phyloP scores from a whole-genome alignment of 495 filamentous ascomycete genomes.

The Xylaria cubensis region DNA sequence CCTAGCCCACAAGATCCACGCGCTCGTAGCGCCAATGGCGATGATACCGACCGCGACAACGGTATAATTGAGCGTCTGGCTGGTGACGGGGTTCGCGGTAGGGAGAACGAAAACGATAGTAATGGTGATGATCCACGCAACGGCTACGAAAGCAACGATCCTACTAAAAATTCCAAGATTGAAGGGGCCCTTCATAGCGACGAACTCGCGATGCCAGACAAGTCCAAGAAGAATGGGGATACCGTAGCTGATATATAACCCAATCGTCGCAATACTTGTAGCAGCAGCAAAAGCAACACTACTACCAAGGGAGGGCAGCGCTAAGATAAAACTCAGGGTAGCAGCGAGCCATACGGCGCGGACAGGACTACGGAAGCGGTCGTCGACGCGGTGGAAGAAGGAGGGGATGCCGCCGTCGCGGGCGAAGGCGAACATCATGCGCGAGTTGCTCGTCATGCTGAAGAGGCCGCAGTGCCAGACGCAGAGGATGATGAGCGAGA shows the following conservation, averaged over 20 bases:
- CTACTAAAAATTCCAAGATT: slow-evolving; percentile 60
- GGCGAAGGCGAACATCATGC: slow-evolving; percentile 66
- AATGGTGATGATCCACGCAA: slow-evolving; percentile 61
- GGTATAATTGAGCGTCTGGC: slow-evolving; percentile 65
- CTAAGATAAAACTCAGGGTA: slow-evolving; percentile 62
- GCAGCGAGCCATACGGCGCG: slow-evolving; percentile 64
- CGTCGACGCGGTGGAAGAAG: slow-evolving; percentile 66
- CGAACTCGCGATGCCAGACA: slow-evolving; percentile 51
- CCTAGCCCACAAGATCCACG: slow-evolving; percentile 52
- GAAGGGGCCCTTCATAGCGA: slow-evolving; percentile 58
- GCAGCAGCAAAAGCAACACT: slow-evolving; percentile 66
- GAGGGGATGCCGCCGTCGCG: slow-evolving; percentile 70
- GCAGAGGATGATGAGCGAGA: slow-evolving; percentile 71
- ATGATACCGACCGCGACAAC: slow-evolving; percentile 66
- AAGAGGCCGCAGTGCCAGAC: slow-evolving; percentile 68
- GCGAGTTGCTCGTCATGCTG: slow-evolving; percentile 64
- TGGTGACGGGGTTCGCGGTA: slow-evolving; percentile 59
- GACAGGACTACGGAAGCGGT: slow-evolving; percentile 57
- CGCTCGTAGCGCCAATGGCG: slow-evolving; percentile 41
- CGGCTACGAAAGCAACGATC: slow-evolving; percentile 57
- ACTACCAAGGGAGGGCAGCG: slow-evolving; percentile 66
- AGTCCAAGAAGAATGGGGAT: slow-evolving; percentile 63
- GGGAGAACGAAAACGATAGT: slow-evolving; percentile 64
- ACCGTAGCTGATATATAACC: slow-evolving; percentile 70
- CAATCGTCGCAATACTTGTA: slow-evolving; percentile 69